A percentile compares a stretch with the other conserved stretches of the same genome.
phyloP scores from a whole-genome alignment of 441 rosid genomes.

The Croton setiger region DNA sequence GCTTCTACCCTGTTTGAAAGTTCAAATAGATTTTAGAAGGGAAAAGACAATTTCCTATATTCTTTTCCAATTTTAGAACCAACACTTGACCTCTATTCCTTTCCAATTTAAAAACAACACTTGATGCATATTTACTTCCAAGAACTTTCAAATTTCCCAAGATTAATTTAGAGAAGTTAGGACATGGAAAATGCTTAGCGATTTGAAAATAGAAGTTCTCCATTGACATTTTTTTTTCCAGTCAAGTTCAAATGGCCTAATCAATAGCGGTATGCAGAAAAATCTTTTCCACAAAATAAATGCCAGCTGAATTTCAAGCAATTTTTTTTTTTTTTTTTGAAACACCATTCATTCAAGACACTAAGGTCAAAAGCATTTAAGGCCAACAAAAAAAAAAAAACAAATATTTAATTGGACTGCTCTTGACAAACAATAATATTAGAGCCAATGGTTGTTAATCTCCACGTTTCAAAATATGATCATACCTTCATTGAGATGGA shows the following conservation, averaged over 20 bases:
- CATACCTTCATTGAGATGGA: conserved; percentile 43
- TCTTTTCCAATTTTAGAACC: background rate
- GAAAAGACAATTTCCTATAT: no score
- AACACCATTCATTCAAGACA: background rate
- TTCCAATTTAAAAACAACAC: no score
- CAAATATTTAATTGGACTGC: background rate
- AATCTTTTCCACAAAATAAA: background rate
- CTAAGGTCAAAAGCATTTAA: background rate
- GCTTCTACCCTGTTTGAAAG: background rate
- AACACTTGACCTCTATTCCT: no score
- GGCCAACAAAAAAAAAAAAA: background rate
- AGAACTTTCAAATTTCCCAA: background rate
- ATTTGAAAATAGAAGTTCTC: background rate
- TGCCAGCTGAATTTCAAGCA: background rate
- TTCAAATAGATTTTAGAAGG: background rate
- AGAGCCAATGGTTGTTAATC: background rate
- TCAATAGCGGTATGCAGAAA: background rate
- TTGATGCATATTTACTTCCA: background rate
- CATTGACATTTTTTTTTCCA: background rate
- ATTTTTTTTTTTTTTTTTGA: background rate
- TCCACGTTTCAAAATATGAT: conserved; percentile 1
- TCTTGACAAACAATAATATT: background rate
- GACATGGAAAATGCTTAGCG: background rate
- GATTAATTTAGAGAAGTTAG: background rate
- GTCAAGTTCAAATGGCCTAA: background rate